A percentile compares a stretch with the other conserved stretches of the same genome.
These are phyloP conservation scores for Fraxinus albicans DNA, from an alignment of 305 asterid genomes.

Conservation along the genomic window DNA sequence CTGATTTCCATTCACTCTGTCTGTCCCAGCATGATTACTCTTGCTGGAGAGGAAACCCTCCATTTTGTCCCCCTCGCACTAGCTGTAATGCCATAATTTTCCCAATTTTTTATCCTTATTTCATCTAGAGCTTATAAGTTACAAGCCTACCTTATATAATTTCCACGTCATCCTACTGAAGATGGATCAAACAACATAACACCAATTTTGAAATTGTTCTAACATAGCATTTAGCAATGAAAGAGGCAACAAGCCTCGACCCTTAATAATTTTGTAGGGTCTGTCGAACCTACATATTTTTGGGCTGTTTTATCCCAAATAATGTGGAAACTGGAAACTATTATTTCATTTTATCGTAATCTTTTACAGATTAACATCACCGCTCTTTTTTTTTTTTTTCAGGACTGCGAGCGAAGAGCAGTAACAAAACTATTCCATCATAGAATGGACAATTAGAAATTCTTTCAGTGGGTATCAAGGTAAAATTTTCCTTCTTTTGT, in stretches of 20 bases:
- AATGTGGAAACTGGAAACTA: background rate
- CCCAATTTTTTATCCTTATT: background rate
- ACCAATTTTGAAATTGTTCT: background rate
- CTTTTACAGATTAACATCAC: background rate
- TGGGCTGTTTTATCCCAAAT: background rate
- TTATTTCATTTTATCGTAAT: background rate
- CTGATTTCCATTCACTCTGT: background rate
- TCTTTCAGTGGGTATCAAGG: slow-evolving; percentile 1
- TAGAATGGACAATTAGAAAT: slow-evolving; percentile 42
- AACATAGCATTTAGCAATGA: background rate
- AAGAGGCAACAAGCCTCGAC: background rate
- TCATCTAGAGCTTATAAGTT: background rate
- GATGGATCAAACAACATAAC: background rate
- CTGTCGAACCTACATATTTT: background rate
- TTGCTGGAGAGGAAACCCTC: background rate
- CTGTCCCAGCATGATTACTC: background rate
- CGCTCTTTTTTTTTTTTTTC: slow-evolving; percentile 8
- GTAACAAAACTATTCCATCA: slow-evolving; percentile 85
- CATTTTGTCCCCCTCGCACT: background rate
- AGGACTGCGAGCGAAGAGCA: slow-evolving; percentile 92
- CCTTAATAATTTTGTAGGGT: background rate
- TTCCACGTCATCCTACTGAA: background rate
- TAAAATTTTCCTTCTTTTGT: background rate
- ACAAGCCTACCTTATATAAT: background rate
- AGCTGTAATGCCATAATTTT: background rate